Conservation (phyloP, 768 basidiomycete species). For the Piloderma croceum region DNA sequence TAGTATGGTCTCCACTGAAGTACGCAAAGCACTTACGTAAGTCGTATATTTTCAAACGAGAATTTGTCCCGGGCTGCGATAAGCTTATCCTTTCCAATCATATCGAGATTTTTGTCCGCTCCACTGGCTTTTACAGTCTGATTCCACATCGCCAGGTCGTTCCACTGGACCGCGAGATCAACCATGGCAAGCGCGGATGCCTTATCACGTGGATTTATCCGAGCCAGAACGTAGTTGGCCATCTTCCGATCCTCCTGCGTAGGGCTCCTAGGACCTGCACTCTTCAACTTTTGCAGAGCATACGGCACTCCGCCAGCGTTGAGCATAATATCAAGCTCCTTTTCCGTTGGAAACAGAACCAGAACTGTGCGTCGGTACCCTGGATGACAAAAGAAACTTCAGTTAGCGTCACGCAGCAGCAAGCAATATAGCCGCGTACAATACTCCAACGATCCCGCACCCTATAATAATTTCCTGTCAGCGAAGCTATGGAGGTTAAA, state of each 20-base stretch:
- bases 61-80: not conserved
- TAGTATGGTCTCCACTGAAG: not conserved
- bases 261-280: not conserved
- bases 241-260: not conserved
- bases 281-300: not conserved
- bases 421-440: conserved; percentile 20
- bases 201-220: not conserved
- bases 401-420: conserved; percentile 3
- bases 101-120: not conserved
- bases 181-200: not conserved
- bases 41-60: not conserved
- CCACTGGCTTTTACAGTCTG: conserved; percentile 1
- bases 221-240: not conserved
- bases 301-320: conserved; percentile 1
- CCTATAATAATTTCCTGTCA: conserved; percentile 10
- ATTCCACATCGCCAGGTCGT: conserved; percentile 3
- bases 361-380: conserved; percentile 28
- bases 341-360: conserved; percentile 22
- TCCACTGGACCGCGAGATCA: conserved; percentile 2
- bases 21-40: not conserved
- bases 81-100: not conserved
- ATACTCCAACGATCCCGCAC: conserved; percentile 22
- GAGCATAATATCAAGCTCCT: conserved; percentile 16
- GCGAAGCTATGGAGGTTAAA: not conserved
- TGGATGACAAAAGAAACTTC: conserved; percentile 8